These are phyloP conservation scores for Glebionis coronaria DNA, from an alignment of 129 eudicot genomes.

Conservation along the genomic window DNA sequence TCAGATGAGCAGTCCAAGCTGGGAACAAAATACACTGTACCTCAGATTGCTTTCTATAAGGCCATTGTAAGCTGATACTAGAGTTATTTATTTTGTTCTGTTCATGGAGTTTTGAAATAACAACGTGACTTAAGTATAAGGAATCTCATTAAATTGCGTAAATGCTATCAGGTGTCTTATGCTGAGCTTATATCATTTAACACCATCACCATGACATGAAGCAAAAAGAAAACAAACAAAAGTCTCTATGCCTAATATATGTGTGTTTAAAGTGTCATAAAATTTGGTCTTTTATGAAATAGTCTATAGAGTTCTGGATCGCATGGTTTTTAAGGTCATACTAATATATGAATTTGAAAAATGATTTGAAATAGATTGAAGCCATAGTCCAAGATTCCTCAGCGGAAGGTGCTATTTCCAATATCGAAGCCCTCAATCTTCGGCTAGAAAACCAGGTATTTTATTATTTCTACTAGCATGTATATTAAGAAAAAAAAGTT, in stretches of 20 bases:
- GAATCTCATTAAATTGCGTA: neutral
- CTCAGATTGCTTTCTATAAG: conserved; percentile 88
- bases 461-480: neutral
- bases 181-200: conserved; percentile 10
- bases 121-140: neutral
- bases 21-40: conserved; percentile 78
- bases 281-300: too few species aligned
- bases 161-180: neutral
- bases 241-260: neutral
- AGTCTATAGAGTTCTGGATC: neutral
- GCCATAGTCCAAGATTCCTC: conserved; percentile 71
- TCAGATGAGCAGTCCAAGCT: conserved; percentile 94
- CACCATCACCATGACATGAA: too few species aligned
- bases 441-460: conserved; percentile 76
- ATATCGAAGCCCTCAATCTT: conserved; percentile 62
- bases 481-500: too few species aligned
- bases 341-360: conserved; percentile 10
- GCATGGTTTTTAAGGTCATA: conserved; percentile 3
- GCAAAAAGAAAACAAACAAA: conserved; percentile 2
- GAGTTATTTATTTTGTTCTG: neutral
- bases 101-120: neutral
- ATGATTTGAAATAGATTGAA: conserved; percentile 57
- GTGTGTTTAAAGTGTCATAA: too few species aligned
- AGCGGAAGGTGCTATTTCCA: conserved; percentile 62
- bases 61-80: conserved; percentile 64